Conservation (phyloP, 176 grass and related monocot genomes). For the Ensete ventricosum region DNA sequence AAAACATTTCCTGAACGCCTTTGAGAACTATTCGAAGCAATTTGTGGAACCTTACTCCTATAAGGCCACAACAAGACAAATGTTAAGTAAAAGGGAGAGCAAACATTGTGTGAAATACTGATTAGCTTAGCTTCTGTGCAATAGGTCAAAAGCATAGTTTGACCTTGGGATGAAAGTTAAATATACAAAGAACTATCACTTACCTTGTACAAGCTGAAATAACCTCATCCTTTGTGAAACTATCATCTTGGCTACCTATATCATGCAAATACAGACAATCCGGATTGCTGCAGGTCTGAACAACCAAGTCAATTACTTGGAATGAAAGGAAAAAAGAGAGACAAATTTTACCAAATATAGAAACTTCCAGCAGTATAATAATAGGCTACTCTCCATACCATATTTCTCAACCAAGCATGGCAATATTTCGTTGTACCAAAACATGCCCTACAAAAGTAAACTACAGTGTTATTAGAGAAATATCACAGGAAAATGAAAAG, state of each 20-base stretch:
- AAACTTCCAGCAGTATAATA: conserved; percentile 14
- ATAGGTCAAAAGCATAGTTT: not conserved
- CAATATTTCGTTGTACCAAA: conserved; percentile 99
- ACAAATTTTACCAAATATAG: conserved; percentile 1
- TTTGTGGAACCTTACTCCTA: conserved; percentile 96
- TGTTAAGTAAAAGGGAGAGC: conserved; percentile 10
- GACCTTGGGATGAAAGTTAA: not conserved
- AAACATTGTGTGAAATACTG: not conserved
- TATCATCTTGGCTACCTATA: conserved; percentile 85
- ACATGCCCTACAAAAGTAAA: conserved; percentile 57
- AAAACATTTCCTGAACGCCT: conserved; percentile 62
- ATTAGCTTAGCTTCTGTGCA: not conserved
- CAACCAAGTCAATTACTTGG: conserved; percentile 22
- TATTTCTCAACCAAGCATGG: conserved; percentile 89
- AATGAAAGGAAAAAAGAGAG: conserved; percentile 2
- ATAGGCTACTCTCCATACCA: conserved; percentile 45
- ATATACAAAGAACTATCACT: not conserved
- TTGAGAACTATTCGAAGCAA: conserved; percentile 61
- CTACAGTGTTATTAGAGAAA: conserved; percentile 12
- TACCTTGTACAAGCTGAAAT: conserved; percentile 99
- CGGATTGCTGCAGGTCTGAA: conserved; percentile 90
- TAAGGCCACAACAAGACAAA: conserved; percentile 21
- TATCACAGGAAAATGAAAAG: conserved; percentile 9
- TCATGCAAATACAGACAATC: conserved; percentile 99
- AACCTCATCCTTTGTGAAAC: conserved; percentile 97